Conservation (phyloP, 805 yeast species). For the Candida lessepsii region DNA sequence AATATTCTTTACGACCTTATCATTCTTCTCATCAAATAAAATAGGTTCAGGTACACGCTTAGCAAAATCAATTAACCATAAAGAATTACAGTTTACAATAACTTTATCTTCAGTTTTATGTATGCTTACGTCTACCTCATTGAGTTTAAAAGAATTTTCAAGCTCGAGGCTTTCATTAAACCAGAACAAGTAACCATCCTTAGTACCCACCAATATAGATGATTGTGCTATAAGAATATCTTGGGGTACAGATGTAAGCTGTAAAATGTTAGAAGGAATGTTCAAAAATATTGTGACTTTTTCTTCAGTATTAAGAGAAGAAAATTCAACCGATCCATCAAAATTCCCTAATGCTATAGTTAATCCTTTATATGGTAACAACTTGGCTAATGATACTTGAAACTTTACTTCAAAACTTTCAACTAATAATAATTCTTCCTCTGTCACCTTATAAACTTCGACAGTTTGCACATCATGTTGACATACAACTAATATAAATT, state of each 20-base stretch:
- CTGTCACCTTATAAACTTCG: not conserved
- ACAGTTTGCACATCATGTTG: not conserved
- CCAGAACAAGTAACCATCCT: constrained; percentile 28
- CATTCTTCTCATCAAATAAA: constrained; percentile 35
- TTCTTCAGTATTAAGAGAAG: not conserved
- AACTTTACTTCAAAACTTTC: not conserved
- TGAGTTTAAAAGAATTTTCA: constrained; percentile 21
- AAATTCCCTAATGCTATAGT: constrained; percentile 19
- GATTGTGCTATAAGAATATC: constrained; percentile 15
- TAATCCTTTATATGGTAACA: constrained; percentile 4
- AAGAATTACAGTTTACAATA: constrained; percentile 24
- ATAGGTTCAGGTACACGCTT: constrained; percentile 31
- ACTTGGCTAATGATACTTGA: constrained; percentile 16
- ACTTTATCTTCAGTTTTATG: constrained; percentile 17
- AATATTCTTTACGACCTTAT: constrained; percentile 21
- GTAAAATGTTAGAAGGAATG: not conserved
- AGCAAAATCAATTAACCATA: constrained; percentile 34
- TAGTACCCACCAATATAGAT: constrained; percentile 29
- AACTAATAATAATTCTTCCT: not conserved
- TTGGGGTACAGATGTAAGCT: constrained; percentile 20
- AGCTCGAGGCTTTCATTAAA: constrained; percentile 15
- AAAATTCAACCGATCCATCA: constrained; percentile 17
- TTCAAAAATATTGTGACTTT: not conserved
- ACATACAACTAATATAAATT: constrained; percentile 2
- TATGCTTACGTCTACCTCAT: constrained; percentile 27